Evolutionary conservation across 176 grass and related monocot genomes (phyloP).

Genomic region (Alopecurus myosuroides): DNA sequence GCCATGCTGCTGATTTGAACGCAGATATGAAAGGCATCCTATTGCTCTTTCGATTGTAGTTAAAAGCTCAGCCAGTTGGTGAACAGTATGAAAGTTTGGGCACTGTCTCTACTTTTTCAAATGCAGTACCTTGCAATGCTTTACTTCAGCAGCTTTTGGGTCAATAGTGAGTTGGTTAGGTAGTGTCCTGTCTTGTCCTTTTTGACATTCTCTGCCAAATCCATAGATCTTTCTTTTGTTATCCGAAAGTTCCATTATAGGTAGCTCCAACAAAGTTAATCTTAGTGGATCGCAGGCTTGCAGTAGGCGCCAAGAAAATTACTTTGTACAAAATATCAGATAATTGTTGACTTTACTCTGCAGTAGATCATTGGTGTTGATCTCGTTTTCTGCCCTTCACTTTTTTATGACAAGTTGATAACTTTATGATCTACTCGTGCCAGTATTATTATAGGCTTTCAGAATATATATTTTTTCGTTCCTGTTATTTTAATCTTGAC

Average conservation of each 20-base stretch:
- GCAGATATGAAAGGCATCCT: constrained; percentile 18
- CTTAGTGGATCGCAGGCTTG: not conserved
- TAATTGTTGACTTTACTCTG: not conserved
- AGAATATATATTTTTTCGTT: not conserved
- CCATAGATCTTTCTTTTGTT: constrained; percentile 9
- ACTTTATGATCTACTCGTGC: not conserved
- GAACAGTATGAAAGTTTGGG: constrained; percentile 16
- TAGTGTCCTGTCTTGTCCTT: not conserved
- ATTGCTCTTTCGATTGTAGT: constrained; percentile 4
- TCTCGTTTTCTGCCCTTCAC: not conserved
- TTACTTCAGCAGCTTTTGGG: not conserved
- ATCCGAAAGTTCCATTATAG: not conserved
- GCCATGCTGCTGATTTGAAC: constrained; percentile 1
- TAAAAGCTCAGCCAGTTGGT: not conserved
- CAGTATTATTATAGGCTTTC: not conserved
- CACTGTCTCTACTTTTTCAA: not conserved
- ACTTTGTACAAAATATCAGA: constrained; percentile 5
- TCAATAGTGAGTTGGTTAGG: constrained; percentile 18
- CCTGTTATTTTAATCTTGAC: not conserved
- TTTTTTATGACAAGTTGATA: not conserved
- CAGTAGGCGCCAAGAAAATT: not conserved
- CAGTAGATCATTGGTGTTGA: not conserved
- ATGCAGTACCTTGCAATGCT: not conserved
- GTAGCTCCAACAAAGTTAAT: not conserved
- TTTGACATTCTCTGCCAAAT: constrained; percentile 4